phyloP scores from a whole-genome alignment of 2,329 filamentous ascomycete species.

The Dactylella cylindrospora region DNA sequence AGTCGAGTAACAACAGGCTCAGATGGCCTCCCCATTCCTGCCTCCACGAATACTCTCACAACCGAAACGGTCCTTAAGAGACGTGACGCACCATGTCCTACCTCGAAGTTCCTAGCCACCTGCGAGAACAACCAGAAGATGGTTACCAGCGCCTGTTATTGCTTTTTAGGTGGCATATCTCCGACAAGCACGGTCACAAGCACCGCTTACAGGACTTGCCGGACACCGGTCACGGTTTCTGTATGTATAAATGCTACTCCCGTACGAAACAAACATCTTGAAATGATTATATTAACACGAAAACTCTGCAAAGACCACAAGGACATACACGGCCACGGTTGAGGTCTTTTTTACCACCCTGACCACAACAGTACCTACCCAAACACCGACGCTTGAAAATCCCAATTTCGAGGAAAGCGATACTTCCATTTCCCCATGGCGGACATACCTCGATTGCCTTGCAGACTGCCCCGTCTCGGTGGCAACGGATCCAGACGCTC shows the following conservation, averaged over 20 bases:
- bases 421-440: not conserved
- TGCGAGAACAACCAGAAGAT: not conserved
- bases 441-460: not conserved
- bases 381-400: not conserved
- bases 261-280: no score
- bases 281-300: no score
- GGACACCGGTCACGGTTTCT: not conserved
- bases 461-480: not conserved
- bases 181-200: not conserved
- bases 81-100: not conserved
- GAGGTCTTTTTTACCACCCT: not conserved
- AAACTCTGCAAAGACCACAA: not conserved
- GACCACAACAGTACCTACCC: not conserved
- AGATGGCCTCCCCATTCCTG: not conserved
- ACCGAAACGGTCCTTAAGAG: not conserved
- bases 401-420: not conserved
- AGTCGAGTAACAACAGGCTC: not conserved
- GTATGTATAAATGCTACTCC: not conserved
- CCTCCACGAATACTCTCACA: not conserved
- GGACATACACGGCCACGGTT: not conserved
- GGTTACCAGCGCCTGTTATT: constrained; percentile 1
- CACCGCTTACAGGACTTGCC: not conserved
- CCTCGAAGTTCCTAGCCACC: not conserved
- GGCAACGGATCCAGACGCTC: not conserved
- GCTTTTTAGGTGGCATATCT: not conserved